Base-by-base conservation (phyloP, 163 green algal species). In the Volvox carteri region DNA sequence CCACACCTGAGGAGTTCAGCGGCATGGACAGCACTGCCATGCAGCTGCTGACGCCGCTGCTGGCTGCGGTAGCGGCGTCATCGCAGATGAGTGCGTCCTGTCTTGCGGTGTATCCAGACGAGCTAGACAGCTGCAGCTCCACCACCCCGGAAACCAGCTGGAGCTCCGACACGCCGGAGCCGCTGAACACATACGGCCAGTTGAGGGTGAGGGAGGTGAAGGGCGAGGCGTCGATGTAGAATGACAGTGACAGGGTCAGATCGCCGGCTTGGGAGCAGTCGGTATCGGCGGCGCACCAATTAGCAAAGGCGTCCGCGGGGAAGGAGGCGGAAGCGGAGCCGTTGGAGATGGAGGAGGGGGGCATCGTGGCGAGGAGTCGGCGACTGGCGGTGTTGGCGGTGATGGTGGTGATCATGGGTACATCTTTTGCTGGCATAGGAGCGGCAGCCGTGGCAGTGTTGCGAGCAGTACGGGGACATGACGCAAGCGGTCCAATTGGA, bases 261-360 rank as follows among this genome's bases (percentile, higher is more conserved):
- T 14, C 28, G 62, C 62, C 80, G 80, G 42, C 80, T 5, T 46
- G 58, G n/a, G 78, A 39, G 30, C 80, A 87, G n/a, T 60, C 35
- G 23, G 44, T 6, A 62, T 87, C 42, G 33, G 62, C 11, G 30
- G 80, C 62, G 65, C 80, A 87, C 80, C 80, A 87, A 44, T 41
- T 14, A 8, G 28, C 62, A 46, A 87, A 87, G 33, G 80, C 42
- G 35, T 65, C 42, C 30, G 30, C 11, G 44, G 65, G 80, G 62
- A 87, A 87, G 46, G 62, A 52, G 44, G 80, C 80, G 80, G 62
- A 70, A 11, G 62, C 80, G 33, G 80, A 79, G 33, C 80, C 80
- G 30, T 78, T 87, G 80, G 80, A 25, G 62, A 70, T 33, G 19
- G n/a, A 41, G 41, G 62, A 68, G 33, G 60, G 78, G 39, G 33